Base-by-base conservation (phyloP, 169 alveolate species). In the Plasmodium inui region DNA sequence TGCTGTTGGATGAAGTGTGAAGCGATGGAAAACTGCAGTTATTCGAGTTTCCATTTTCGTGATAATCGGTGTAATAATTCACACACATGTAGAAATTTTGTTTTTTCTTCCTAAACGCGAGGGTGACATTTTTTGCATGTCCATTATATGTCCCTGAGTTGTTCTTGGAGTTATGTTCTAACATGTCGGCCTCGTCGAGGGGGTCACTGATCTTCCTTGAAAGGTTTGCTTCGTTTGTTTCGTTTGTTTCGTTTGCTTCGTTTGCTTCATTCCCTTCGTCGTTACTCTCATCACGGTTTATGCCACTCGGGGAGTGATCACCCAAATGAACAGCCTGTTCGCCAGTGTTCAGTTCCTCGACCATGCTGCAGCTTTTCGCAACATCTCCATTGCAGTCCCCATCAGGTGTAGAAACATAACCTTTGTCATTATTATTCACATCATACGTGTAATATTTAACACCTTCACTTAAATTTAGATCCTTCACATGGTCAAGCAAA, bases 41-140 rank as follows among this genome's bases (percentile, higher is more conserved):
- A 2, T 50, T 50, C 22, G 3, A 44, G 12, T 26, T 55, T 12
- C 71, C 44, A 41, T 82, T 82, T 53, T 82, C 78, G 55, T 84
- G 83, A 84, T 84, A 84, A 28, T 84, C 84, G 9, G 53, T 71
- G 39, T 84, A 84, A 34, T 84, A 84, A 71, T 84, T 71, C 30
- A 84, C 32, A 26, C 70, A 55, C 44, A 73, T 22, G 14, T 12
- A 30, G 3, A 17, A 50, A n/a, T 34, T 55, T 76, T 19, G 32
- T 37, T 73, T 34, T 37, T 55, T 39, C 30, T 86, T 70, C 84
- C 17, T 53, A 53, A 53, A 46, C 6, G 39, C 1, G 70, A 14
- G 19, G 57, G 10, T 19, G 22, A 17, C 74, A 84, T 84, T 84
- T 41, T 71, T 28, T 14, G n/a, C 44, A 84, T 34, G 44, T 37